phyloP scores from a whole-genome alignment of 1,139 yeast genomes.

The Hanseniaspora gamundiae region DNA sequence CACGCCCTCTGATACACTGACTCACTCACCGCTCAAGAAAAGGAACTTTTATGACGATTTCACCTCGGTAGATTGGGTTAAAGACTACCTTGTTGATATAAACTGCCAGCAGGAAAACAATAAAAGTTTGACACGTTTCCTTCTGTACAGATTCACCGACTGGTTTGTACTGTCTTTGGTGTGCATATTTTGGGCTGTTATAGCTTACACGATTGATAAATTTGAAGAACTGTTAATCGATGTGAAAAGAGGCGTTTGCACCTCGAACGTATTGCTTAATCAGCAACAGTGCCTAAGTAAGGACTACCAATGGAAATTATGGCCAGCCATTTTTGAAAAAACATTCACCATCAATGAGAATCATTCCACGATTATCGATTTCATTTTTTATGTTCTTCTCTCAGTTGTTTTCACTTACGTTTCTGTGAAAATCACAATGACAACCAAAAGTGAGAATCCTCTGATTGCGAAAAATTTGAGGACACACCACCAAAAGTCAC shows the following conservation, averaged over 20 bases:
- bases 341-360: constrained; percentile 6
- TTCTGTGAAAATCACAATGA: constrained; percentile 37
- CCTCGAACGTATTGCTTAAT: constrained; percentile 34
- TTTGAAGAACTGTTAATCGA: constrained; percentile 42
- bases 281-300: constrained; percentile 34
- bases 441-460: constrained; percentile 34
- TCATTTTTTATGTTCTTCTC: constrained; percentile 30
- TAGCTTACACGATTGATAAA: constrained; percentile 42
- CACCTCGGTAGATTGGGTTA: constrained; percentile 60
- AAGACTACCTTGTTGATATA: constrained; percentile 39
- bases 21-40: not conserved
- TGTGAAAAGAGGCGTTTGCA: constrained; percentile 44
- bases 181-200: constrained; percentile 34
- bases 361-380: constrained; percentile 23
- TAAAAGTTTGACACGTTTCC: not conserved
- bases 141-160: constrained; percentile 34
- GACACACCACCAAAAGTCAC: constrained; percentile 1
- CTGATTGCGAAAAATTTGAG: constrained; percentile 7
- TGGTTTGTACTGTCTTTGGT: constrained; percentile 33
- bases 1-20: not conserved
- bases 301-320: constrained; percentile 33
- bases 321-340: constrained; percentile 28
- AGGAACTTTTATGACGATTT: constrained; percentile 46
- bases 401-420: constrained; percentile 34
- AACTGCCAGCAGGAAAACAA: constrained; percentile 25